These are phyloP conservation scores for Cornus controversa DNA, from an alignment of 148 eudicot genomes.

Conservation along the genomic window DNA sequence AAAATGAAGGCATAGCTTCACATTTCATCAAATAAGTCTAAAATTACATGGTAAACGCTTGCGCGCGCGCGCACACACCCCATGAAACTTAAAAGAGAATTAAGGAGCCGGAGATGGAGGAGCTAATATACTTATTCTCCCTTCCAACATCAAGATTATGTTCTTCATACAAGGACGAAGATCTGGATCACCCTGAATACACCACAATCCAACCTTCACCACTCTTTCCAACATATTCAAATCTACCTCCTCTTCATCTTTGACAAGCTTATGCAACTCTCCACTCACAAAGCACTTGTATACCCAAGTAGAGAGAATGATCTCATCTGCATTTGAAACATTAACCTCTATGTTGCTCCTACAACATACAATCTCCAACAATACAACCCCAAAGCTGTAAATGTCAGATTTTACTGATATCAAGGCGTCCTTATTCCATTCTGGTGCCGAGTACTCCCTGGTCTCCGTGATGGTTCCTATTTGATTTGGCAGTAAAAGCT, in stretches of 20 bases:
- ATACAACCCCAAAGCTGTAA: slow-evolving; percentile 3
- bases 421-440: neutral
- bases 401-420: slow-evolving; percentile 6
- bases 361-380: slow-evolving; percentile 13
- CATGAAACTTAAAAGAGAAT: no score
- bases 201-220: slow-evolving; percentile 9
- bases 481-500: neutral
- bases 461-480: neutral
- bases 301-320: slow-evolving; percentile 3
- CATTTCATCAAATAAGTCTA: no score
- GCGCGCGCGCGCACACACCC: no score
- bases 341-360: slow-evolving; percentile 2
- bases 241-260: slow-evolving; percentile 1
- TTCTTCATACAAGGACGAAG: slow-evolving; percentile 13
- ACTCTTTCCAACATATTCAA: neutral
- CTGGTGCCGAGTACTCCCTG: slow-evolving; percentile 1
- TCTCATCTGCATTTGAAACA: neutral
- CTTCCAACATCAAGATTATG: slow-evolving; percentile 7
- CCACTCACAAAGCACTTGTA: neutral
- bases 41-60: no score
- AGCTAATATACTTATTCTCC: neutral
- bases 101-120: neutral
- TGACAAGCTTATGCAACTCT: neutral
- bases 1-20: no score
- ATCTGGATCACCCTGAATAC: slow-evolving; percentile 2